Evolutionary conservation across 2,329 filamentous ascomycete species (phyloP), one percentile per base, ranked within the genome.

Genomic region (Coleophoma eucalyptorum): DNA sequence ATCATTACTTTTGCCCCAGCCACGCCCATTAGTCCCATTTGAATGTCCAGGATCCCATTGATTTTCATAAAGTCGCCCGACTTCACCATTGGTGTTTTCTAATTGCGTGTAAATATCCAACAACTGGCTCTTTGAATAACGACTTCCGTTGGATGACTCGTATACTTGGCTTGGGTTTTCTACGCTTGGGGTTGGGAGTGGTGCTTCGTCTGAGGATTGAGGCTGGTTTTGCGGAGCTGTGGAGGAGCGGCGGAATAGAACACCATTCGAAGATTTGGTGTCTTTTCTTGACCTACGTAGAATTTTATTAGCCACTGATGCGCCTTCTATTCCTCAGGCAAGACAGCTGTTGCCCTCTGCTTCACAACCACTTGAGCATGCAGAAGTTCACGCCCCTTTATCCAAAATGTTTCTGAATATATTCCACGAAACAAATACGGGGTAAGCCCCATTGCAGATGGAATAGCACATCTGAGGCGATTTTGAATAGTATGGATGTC

Each of bases 1-100:
- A 57, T 97, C 91, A 52, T 81, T 80, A 59, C 77, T 79, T 68
- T 92, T 90, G 47, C 88, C 89, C 90, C 90, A 96, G 21, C 67
- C 84, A 70, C 68, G 81, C 61, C 58, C 74, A 62, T 68, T 77
- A 62, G 65, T 62, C 61, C 86, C 84, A 60, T 90, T 91, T 38
- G 83, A 72, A 46, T 84, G 79, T 52, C 84, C 81, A 26, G 91
- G 89, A 66, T 90, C 86, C 91, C 91, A 97, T 54, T 84, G 84
- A 50, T 83, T 77, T 60, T 87, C 80, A 64, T 87, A 92, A 50
- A 95, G 77, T 54, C 77, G 76, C 43, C 85, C 78, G 37, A 90
- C 72, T 56, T 85, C 80, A 53, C 82, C 78, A 48, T 76, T 77
- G 55, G 69, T 43, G 77, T 74, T 40, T 74, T 73, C 59, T 12